phyloP scores from a whole-genome alignment of 2,329 filamentous ascomycete species.

The Scopulariopsis brevicaulis region DNA sequence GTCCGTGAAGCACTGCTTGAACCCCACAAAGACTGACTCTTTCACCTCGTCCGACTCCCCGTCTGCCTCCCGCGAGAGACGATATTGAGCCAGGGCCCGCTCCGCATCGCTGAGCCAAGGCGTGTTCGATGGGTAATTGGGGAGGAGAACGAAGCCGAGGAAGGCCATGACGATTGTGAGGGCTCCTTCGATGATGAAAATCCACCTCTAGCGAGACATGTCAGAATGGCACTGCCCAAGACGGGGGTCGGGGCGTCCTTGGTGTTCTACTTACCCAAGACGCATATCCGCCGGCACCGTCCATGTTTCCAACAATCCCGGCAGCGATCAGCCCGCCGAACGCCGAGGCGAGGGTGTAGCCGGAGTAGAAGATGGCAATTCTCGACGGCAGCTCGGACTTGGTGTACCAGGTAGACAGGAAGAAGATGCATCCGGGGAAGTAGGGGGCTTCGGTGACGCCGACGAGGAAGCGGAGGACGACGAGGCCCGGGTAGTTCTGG shows the following conservation, averaged over 20 bases:
- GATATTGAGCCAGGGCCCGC: background rate
- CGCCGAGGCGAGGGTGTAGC: background rate
- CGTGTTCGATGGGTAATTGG: background rate
- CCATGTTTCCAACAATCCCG: background rate
- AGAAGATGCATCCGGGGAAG: conserved; percentile 6
- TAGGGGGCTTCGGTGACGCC: conserved; percentile 23
- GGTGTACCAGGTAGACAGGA: conserved; percentile 5
- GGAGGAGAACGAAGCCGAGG: background rate
- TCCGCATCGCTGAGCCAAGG: background rate
- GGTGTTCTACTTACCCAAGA: background rate
- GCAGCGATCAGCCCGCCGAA: conserved; percentile 4
- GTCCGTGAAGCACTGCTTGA: background rate
- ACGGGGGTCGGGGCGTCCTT: background rate
- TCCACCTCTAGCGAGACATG: background rate
- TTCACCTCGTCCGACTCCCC: background rate
- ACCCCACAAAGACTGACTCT: background rate
- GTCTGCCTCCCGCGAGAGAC: background rate
- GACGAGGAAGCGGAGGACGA: conserved; percentile 23
- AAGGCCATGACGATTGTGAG: background rate
- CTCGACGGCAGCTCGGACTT: conserved; percentile 3
- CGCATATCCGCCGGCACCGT: background rate
- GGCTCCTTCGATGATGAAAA: background rate
- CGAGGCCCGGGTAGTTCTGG: conserved; percentile 22
- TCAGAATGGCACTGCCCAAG: background rate
- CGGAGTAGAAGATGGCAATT: conserved; percentile 6